phyloP scores from a whole-genome alignment of 768 basidiomycete species.

The Amanita fuliginea region DNA sequence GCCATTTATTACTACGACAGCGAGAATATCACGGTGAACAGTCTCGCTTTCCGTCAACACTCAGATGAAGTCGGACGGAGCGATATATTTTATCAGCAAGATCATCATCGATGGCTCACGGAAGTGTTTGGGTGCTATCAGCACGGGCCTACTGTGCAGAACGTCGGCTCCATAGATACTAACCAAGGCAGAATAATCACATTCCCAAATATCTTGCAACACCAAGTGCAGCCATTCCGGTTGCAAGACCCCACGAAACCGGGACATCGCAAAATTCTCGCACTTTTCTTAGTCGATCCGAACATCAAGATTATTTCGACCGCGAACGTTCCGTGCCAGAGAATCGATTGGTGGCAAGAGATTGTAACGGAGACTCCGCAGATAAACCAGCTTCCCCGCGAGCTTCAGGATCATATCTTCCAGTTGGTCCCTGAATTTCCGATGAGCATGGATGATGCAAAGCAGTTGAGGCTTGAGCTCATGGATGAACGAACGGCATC shows the following conservation, averaged over 20 bases:
- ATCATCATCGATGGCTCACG: background rate
- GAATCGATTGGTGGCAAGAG: constrained; percentile 15
- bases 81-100: background rate
- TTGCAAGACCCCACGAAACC: constrained; percentile 7
- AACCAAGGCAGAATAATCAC: constrained; percentile 17
- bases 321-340: constrained; percentile 21
- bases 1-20: constrained; percentile 14
- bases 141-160: constrained; percentile 8
- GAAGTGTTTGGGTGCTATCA: background rate
- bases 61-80: background rate
- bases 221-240: constrained; percentile 23
- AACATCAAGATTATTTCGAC: constrained; percentile 17
- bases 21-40: constrained; percentile 19
- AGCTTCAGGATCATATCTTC: background rate
- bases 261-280: constrained; percentile 7
- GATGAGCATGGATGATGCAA: constrained; percentile 11
- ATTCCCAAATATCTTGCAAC: constrained; percentile 28
- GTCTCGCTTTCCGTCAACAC: constrained; percentile 19
- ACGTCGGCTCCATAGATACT: constrained; percentile 18
- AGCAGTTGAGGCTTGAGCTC: constrained; percentile 7
- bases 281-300: constrained; percentile 28
- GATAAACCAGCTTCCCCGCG: background rate
- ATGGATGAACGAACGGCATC: background rate
- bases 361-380: background rate
- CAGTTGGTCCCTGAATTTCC: background rate